Evolutionary conservation across 805 yeast species (phyloP).

Genomic region (Maudiozyma serrabonitensis): DNA sequence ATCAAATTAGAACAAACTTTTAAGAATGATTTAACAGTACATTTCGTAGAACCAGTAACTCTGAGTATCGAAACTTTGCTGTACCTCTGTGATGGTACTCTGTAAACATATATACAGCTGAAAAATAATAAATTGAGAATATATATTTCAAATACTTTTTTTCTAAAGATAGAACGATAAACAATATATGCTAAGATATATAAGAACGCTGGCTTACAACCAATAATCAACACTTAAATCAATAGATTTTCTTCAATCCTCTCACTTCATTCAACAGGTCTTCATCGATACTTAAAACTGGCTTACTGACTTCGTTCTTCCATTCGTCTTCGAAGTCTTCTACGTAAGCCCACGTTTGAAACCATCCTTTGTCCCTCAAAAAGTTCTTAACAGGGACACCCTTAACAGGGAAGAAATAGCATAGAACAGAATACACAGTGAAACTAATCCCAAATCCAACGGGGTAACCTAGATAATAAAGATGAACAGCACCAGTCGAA

Average conservation of each 20-base stretch:
- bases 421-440: slow-evolving; percentile 43
- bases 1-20: slow-evolving; percentile 4
- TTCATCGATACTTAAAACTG: background rate
- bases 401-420: slow-evolving; percentile 43
- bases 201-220: background rate
- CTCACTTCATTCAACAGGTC: background rate
- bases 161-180: background rate
- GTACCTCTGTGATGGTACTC: background rate
- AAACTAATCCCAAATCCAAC: slow-evolving; percentile 58
- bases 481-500: slow-evolving; percentile 62
- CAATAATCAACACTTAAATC: background rate
- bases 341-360: slow-evolving; percentile 50
- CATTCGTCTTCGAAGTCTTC: slow-evolving; percentile 46
- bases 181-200: background rate
- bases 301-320: slow-evolving; percentile 7
- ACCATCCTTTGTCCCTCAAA: slow-evolving; percentile 47
- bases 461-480: slow-evolving; percentile 71
- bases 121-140: background rate
- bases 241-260: background rate
- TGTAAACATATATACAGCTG: background rate
- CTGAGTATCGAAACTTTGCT: slow-evolving; percentile 4
- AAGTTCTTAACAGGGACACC: slow-evolving; percentile 33
- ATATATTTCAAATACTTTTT: background rate
- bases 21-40: background rate
- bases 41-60: slow-evolving; percentile 9